Conservation (phyloP, 1,139 yeast genomes). For the Taiozyma onychis region DNA sequence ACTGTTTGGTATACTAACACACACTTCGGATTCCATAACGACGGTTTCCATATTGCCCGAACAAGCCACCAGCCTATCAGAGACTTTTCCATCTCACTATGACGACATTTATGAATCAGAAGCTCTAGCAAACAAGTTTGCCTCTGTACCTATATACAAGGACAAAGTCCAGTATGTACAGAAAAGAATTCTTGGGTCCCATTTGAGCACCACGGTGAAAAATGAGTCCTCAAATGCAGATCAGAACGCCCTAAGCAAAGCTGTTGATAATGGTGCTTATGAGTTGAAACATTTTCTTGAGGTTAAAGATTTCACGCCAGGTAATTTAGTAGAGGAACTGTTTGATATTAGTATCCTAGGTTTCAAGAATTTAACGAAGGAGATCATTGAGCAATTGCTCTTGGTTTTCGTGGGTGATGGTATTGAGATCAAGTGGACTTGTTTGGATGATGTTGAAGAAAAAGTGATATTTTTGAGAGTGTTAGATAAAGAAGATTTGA, state of each 20-base stretch:
- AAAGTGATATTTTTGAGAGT: slow-evolving; percentile 19
- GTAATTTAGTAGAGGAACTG: slow-evolving; percentile 34
- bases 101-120: neutral
- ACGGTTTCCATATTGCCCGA: neutral
- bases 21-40: neutral
- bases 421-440: slow-evolving; percentile 16
- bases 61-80: neutral
- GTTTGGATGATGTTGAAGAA: slow-evolving; percentile 15
- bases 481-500: slow-evolving; percentile 1
- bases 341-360: slow-evolving; percentile 30
- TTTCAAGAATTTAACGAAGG: slow-evolving; percentile 21
- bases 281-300: slow-evolving; percentile 22
- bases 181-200: neutral
- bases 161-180: slow-evolving; percentile 11
- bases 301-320: slow-evolving; percentile 29
- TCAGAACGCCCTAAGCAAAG: neutral
- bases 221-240: neutral
- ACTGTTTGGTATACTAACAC: neutral
- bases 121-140: slow-evolving; percentile 18
- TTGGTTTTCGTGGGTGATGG: slow-evolving; percentile 6
- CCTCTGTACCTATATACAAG: slow-evolving; percentile 15
- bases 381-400: slow-evolving; percentile 17
- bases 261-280: slow-evolving; percentile 2
- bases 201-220: neutral
- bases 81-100: neutral